phyloP scores from a whole-genome alignment of 768 basidiomycete species.

The Coprinopsis sp. region DNA sequence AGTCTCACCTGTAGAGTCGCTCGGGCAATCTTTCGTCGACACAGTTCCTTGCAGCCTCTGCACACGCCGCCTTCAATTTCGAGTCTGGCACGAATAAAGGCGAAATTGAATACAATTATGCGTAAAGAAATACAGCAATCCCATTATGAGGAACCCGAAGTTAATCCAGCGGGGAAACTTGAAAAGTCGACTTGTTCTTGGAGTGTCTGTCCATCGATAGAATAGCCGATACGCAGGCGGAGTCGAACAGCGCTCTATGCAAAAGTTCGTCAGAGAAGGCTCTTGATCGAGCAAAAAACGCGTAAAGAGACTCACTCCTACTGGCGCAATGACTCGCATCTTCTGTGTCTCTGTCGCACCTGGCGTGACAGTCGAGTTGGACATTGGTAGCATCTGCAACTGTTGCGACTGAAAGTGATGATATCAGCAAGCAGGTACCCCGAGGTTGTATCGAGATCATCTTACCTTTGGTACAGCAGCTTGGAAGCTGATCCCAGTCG shows the following conservation, averaged over 20 bases:
- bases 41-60: background rate
- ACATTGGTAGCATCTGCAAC: slow-evolving; percentile 97
- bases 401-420: slow-evolving; percentile 72
- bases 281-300: slow-evolving; percentile 5
- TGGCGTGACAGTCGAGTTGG: slow-evolving; percentile 71
- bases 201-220: slow-evolving; percentile 58
- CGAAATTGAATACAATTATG: background rate
- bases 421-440: slow-evolving; percentile 1
- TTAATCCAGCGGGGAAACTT: slow-evolving; percentile 78
- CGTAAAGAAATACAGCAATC: background rate
- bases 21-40: background rate
- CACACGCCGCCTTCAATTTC: background rate
- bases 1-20: too few relatives aligned
- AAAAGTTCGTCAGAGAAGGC: slow-evolving; percentile 6
- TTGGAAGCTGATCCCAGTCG: slow-evolving; percentile 81
- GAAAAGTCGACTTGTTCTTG: slow-evolving; percentile 96
- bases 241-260: slow-evolving; percentile 75
- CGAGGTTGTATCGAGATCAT: slow-evolving; percentile 6
- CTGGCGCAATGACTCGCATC: slow-evolving; percentile 86
- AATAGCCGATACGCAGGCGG: slow-evolving; percentile 78
- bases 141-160: slow-evolving; percentile 39
- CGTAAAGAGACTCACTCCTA: slow-evolving; percentile 59
- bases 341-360: slow-evolving; percentile 90
- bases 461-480: slow-evolving; percentile 93
- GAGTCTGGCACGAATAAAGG: background rate